Evolutionary conservation across 352 stramenopile genomes (phyloP), one percentile per base, ranked within the genome.

Genomic region (Pythium periplocum): DNA sequence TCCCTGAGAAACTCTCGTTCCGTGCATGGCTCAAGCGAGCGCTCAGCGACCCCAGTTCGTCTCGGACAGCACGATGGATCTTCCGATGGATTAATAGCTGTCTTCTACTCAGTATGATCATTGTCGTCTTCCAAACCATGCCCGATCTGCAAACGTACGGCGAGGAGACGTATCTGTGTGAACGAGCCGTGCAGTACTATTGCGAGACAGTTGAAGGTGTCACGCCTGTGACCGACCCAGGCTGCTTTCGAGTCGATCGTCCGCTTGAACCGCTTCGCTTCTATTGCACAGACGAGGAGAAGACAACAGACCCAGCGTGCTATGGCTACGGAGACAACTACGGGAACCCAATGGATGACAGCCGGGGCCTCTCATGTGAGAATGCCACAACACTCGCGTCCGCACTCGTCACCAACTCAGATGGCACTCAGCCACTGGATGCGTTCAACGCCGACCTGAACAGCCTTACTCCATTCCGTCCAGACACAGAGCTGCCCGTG

Each of bases 91-190:
- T 82, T n/a, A 73, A 74, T 30, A 78, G 70, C 45, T 86, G 74
- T 52, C 70, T 84, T n/a, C 68, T 89, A 31, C 70, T 78, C 17
- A 86, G 75, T 61, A 87, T 91, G 71, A 66, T 86, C 59, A 68
- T 87, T 39, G 75, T 90, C n/a, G 64, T 87, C 32, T 79, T 87
- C 44, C 73, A 90, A 53, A 90, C 80, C 12, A 88, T 90, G 78
- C 80, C 80, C 1, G 80, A 90, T 30, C 53, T 90, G 34, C 80
- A 90, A 45, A 82, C 73, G 8, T 89, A 86, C 56, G 78, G 78
- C 34, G 75, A 88, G 30, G 10, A 64, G 8, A 87, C 78, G 6
- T 66, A 68, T 17, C 55, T 89, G 45, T 90, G 80, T 42, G 80
- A 90, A 53, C 64, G 65, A 9, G 64, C 70, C 6, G 80, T 87